A percentile compares a stretch with the other conserved stretches of the same genome.
phyloP scores from a whole-genome alignment of 2,329 filamentous ascomycete species.

The Xylariaceae sp. region DNA sequence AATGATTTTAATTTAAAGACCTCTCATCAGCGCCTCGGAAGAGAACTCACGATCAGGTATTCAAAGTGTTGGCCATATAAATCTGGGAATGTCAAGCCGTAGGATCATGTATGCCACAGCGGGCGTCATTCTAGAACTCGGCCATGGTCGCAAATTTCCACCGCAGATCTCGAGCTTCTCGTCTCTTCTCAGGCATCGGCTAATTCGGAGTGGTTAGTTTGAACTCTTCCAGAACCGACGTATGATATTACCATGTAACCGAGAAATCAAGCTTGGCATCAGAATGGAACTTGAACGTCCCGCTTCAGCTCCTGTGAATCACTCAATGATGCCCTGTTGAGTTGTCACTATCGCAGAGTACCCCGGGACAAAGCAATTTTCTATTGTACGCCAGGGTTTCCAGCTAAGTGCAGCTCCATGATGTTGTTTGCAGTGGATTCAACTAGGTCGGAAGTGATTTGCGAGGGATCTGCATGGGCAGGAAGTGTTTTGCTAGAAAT shows the following conservation, averaged over 20 bases:
- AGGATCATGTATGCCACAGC: conserved; percentile 14
- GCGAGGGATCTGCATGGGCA: too few relatives aligned
- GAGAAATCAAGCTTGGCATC: conserved; percentile 41
- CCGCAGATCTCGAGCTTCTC: background rate
- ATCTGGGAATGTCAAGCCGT: too few relatives aligned
- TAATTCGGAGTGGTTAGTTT: conserved; percentile 4
- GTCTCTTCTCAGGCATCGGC: background rate
- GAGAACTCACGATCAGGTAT: conserved; percentile 6
- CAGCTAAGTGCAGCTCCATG: conserved; percentile 36
- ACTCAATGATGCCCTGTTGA: conserved; percentile 55
- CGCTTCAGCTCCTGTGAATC: conserved; percentile 58
- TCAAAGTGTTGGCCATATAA: too few relatives aligned
- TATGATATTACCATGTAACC: conserved; percentile 22
- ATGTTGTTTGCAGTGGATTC: too few relatives aligned
- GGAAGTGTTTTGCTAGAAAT: too few relatives aligned
- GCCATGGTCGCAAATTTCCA: background rate
- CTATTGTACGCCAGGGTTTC: conserved; percentile 50
- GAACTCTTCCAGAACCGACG: conserved; percentile 55
- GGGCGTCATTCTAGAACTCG: background rate
- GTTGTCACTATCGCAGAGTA: conserved; percentile 55
- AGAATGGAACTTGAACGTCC: conserved; percentile 55
- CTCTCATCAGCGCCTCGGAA: background rate
- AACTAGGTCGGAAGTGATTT: too few relatives aligned
- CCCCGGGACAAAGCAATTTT: conserved; percentile 52
- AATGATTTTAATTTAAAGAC: background rate